These are phyloP conservation scores for Beta vulgaris DNA, from an alignment of 148 eudicot genomes.

Conservation along the genomic window DNA sequence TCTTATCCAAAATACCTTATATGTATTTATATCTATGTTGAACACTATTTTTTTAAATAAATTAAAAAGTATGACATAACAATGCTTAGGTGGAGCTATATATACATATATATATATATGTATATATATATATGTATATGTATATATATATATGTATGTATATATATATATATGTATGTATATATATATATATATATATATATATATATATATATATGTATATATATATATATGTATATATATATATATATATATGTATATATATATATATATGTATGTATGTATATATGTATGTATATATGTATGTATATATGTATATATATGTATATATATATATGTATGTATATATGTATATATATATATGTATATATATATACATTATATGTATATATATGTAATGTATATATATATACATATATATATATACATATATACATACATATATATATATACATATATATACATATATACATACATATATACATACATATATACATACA, in stretches of 20 bases:
- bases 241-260: not conserved
- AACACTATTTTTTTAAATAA: no score
- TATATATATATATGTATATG: not conserved
- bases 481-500: no score
- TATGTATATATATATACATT: no score
- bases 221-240: not conserved
- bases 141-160: not conserved
- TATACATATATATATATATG: not conserved
- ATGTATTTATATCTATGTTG: no score
- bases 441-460: no score
- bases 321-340: not conserved
- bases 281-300: not conserved
- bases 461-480: no score
- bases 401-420: no score
- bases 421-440: conserved; percentile 3
- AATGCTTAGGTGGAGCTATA: not conserved
- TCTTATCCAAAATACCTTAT: no score
- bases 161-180: not conserved
- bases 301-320: not conserved
- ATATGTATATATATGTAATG: no score
- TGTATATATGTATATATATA: not conserved
- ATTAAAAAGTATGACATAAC: no score
- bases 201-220: not conserved
- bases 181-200: not conserved
- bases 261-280: not conserved